These are phyloP conservation scores for Oryza brachyantha DNA, from an alignment of 176 grass and related monocot genomes.

Conservation along the genomic window DNA sequence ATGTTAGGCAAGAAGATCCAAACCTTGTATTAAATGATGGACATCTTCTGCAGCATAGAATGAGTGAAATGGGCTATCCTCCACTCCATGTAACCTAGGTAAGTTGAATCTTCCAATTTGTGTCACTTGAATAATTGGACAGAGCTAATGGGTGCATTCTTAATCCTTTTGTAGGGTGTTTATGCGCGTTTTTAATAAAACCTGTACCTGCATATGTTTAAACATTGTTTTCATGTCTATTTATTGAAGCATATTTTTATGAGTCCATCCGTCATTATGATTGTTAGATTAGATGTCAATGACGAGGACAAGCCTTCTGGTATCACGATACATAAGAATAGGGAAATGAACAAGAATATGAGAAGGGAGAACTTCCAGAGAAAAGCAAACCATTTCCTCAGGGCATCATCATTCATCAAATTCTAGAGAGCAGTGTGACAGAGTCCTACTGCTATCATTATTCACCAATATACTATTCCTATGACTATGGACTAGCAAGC, in stretches of 20 bases:
- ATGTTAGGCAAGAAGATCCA: constrained; percentile 1
- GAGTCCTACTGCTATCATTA: constrained; percentile 46
- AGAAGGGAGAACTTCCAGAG: constrained; percentile 76
- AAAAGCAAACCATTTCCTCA: constrained; percentile 22
- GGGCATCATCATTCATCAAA: constrained; percentile 34
- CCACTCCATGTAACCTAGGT: constrained; percentile 74
- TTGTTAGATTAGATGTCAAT: constrained; percentile 59
- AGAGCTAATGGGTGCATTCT: background rate
- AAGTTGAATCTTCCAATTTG: constrained; percentile 25
- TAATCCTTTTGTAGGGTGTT: background rate
- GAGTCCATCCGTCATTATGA: background rate
- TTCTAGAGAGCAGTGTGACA: constrained; percentile 31
- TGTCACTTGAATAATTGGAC: background rate
- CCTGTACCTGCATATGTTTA: background rate
- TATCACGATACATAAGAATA: constrained; percentile 73
- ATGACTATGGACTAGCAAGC: constrained; percentile 34
- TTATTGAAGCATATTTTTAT: constrained; percentile 10
- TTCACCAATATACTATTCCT: constrained; percentile 50
- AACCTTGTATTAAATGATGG: constrained; percentile 39
- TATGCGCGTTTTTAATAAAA: background rate
- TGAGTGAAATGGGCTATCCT: constrained; percentile 81
- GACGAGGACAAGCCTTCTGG: constrained; percentile 78
- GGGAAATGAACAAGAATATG: constrained; percentile 45
- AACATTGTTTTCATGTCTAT: background rate
- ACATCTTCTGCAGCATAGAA: constrained; percentile 80